These are phyloP conservation scores for Hymenoscyphus scutula DNA, from an alignment of 2,329 filamentous ascomycete species.

Conservation along the genomic window DNA sequence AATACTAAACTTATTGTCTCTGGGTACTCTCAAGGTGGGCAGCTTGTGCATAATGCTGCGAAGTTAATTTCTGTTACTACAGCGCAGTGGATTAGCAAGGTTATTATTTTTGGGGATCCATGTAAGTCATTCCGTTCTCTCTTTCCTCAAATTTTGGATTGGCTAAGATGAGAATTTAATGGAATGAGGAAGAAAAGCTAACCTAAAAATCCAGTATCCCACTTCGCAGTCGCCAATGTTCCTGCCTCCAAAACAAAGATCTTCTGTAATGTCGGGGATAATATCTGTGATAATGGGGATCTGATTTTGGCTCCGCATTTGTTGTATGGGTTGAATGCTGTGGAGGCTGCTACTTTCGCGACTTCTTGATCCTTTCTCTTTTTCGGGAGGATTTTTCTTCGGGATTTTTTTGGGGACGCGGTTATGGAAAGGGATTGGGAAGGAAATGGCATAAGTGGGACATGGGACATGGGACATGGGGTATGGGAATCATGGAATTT, in stretches of 20 bases:
- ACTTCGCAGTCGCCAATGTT: constrained; percentile 27
- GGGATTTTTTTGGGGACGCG: neutral
- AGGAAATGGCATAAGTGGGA: neutral
- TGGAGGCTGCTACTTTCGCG: constrained; percentile 40
- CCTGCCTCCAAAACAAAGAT: constrained; percentile 38
- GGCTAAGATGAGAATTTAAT: neutral
- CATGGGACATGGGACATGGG: neutral
- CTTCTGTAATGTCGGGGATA: constrained; percentile 49
- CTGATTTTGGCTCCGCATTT: constrained; percentile 42
- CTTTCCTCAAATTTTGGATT: neutral
- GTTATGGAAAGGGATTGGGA: neutral
- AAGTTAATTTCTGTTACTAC: constrained; percentile 33
- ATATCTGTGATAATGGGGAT: constrained; percentile 48
- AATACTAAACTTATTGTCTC: constrained; percentile 41
- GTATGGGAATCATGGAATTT: neutral
- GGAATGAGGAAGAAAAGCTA: neutral
- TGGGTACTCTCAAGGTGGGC: constrained; percentile 45
- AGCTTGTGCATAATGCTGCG: constrained; percentile 43
- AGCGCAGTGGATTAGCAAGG: constrained; percentile 38
- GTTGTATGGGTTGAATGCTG: constrained; percentile 39
- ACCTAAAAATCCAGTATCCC: constrained; percentile 19
- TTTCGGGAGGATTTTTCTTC: no score
- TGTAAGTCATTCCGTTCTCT: constrained; percentile 29
- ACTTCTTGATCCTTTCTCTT: constrained; percentile 14
- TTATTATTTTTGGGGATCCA: constrained; percentile 45